Conservation (phyloP, 345 rosid species). For the Gossypium mustelinum region DNA sequence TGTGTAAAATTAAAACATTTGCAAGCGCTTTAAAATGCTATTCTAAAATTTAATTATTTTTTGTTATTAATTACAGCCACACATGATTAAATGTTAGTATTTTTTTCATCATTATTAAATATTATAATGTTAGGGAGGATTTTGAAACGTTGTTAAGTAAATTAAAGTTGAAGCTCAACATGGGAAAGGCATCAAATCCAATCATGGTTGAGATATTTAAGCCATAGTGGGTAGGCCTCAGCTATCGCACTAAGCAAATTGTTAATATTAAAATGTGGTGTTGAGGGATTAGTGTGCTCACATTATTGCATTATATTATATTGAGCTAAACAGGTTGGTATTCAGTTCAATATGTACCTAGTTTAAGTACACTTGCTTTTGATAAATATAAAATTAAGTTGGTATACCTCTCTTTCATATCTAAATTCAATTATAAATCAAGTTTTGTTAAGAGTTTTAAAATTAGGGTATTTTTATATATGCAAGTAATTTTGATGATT, state of each 20-base stretch:
- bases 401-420: background rate
- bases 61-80: no score
- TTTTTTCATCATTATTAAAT: no score
- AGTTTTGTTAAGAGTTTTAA: background rate
- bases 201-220: slow-evolving; percentile 7
- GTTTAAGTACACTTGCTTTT: slow-evolving; percentile 5
- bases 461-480: background rate
- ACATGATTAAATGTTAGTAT: no score
- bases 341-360: background rate
- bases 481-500: no score
- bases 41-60: no score
- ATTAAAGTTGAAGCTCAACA: no score
- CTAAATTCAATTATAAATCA: no score
- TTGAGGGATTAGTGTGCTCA: background rate
- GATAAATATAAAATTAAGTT: background rate
- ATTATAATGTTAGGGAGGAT: no score
- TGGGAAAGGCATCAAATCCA: slow-evolving; percentile 1
- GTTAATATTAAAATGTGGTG: slow-evolving; percentile 10
- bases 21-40: no score
- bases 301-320: background rate
- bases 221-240: slow-evolving; percentile 29
- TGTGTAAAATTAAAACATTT: no score
- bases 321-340: background rate
- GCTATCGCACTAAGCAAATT: slow-evolving; percentile 19
- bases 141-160: no score